Base-by-base conservation (phyloP, 2,329 filamentous ascomycete genomes). In the Zalaria sp. region DNA sequence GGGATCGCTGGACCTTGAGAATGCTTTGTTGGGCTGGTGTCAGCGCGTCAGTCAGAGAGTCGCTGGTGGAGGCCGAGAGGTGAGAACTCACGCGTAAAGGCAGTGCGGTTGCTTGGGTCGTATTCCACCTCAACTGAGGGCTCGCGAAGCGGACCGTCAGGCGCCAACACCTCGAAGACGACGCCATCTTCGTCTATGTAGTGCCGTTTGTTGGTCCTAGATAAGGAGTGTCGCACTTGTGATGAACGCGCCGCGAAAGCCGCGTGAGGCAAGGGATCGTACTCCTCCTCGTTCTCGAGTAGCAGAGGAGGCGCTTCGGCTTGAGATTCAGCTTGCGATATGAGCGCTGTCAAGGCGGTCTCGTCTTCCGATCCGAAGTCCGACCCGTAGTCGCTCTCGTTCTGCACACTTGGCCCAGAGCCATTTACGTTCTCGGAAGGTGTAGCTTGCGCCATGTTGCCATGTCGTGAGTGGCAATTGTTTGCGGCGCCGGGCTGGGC, bases 381-480 rank as follows among this genome's bases (percentile, higher is more conserved):
- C 4, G 73, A 77, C 46, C 75, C 77, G 67, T 80, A 81, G 49
- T 79, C 75, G 57, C 72, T 77, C 37, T 63, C 52, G 11, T 48
- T 46, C 26, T 42, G 46, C 28, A 43, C 41, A 5, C 3, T 38
- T 36, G 3, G 2, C 29, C 7, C 7, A 3, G 29, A n/a, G 29
- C 7, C 29, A 32, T 2, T 32, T 2, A 7, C 7, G n/a, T n/a
- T 7, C 29, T 7, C 7, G 2, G 2, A n/a, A 32, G n/a, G 29
- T 32, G 2, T 32, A 32, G 29, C 29, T n/a, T 7, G 29, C 29
- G 29, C 29, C 29, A 32, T 32, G 29, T 32, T 32, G 29, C 29
- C 29, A 7, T 32, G 29, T 32, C n/a, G 7, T 32, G 29, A n/a
- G n/a, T 7, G 29, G n/a, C 18, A 18, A 18, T 2, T 18, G 18